Evolutionary conservation across 2,329 filamentous ascomycete genomes (phyloP), one percentile per base, ranked within the genome.

Genomic region (Aspergillus japonicus): DNA sequence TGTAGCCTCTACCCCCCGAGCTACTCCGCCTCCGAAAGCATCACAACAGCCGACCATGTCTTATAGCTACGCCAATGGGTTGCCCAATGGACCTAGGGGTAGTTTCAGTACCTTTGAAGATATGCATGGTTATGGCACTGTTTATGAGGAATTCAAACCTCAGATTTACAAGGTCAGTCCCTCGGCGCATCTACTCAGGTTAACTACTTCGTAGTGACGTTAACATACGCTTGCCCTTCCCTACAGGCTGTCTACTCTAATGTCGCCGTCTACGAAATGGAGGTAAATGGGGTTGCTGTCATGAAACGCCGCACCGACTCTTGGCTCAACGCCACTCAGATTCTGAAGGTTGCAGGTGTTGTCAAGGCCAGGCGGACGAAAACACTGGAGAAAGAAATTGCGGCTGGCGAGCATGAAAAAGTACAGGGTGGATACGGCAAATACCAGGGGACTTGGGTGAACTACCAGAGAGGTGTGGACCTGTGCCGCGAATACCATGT

Each of bases 401-500:
- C 96, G 64, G 95, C 90, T 0, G 95, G 95, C 70, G 91, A 96
- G 72, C 94, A 99, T 76, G 95, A 99, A 76, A 99, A 99, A 77
- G 94, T 99, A 2, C 95, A 99, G 75, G 95, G 95, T 35, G 95
- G 95, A 5, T 99, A 99, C 71, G 95, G 95, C 65, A 98, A 98
- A 80, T 99, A 99, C 71, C 95, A 99, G 80, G 95, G 95, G 57
- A 99, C 95, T 2, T 99, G 95, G 95, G 96, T 99, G 71, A 91
- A 90, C 71, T 98, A 96, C 71, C 90, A 94, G 53, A 87, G 94
- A 62, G 95, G 94, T 1, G 84, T 96, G 50, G 92, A 97, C 71
- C 94, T 99, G 68, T 98, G 95, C 76, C 87, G 90, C 47, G 85
- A 87, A 71, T 88, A 88, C 69, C 84, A 85, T 59, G 80, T 82